These are phyloP conservation scores for Amaranthus tricolor DNA, from an alignment of 179 eudicot species.

Conservation along the genomic window DNA sequence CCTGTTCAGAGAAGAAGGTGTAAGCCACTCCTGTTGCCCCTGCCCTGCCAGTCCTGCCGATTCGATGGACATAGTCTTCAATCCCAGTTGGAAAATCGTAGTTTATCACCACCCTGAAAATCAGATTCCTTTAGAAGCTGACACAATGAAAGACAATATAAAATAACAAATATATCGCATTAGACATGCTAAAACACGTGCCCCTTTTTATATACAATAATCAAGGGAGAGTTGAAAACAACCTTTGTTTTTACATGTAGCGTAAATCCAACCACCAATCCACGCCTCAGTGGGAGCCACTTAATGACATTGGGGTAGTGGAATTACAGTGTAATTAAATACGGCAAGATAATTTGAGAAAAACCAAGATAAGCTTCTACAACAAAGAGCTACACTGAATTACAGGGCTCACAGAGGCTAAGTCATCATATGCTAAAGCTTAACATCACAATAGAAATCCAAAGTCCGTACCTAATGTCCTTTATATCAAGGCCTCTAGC, in stretches of 20 bases:
- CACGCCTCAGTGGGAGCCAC: too few relatives aligned
- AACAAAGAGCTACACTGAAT: neutral
- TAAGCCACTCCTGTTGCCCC: constrained; percentile 85
- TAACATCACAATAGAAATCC: neutral
- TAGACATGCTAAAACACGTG: neutral
- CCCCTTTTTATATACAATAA: too few relatives aligned
- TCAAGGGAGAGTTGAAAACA: too few relatives aligned
- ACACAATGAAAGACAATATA: neutral
- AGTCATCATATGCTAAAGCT: neutral
- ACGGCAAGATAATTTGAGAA: neutral
- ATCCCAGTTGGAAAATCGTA: constrained; percentile 95
- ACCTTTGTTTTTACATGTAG: too few relatives aligned
- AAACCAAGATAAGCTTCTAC: neutral
- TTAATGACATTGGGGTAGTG: too few relatives aligned
- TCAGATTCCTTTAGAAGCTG: neutral
- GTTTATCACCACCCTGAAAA: constrained; percentile 85
- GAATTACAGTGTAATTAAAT: too few relatives aligned
- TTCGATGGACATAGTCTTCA: constrained; percentile 98
- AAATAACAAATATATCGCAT: too few relatives aligned
- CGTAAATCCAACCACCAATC: too few relatives aligned
- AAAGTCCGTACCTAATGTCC: constrained; percentile 66
- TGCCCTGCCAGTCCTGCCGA: constrained; percentile 98
- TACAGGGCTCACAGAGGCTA: neutral
- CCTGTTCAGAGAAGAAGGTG: constrained; percentile 45
- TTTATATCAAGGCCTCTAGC: constrained; percentile 95